phyloP scores from a whole-genome alignment of 2,329 filamentous ascomycete species.

The Exophiala spinifera region DNA sequence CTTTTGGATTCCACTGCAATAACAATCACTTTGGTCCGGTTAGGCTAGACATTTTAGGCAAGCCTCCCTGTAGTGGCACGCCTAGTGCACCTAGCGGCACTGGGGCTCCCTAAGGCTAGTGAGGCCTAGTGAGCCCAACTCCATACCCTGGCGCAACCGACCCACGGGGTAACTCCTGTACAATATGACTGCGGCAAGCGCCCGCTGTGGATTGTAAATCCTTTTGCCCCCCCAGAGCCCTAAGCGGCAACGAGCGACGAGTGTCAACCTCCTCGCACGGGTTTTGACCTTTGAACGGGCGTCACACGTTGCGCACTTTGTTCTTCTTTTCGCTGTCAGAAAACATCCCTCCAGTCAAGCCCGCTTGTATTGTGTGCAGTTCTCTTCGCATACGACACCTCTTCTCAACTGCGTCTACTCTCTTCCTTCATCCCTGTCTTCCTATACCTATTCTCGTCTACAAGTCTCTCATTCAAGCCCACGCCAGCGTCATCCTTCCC shows the following conservation, averaged over 20 bases:
- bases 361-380: background rate
- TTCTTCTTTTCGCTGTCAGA: background rate
- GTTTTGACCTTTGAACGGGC: too few species aligned
- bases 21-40: background rate
- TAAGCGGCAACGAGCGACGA: background rate
- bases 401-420: background rate
- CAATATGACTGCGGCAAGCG: background rate
- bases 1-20: background rate
- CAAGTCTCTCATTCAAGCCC: background rate
- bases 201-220: conserved; percentile 3
- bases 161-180: background rate
- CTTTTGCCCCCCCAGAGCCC: background rate
- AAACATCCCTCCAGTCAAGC: background rate
- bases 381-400: background rate
- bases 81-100: too few species aligned
- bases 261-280: background rate
- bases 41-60: too few species aligned
- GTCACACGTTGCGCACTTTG: background rate
- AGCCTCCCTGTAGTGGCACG: too few species aligned
- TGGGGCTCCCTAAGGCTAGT: background rate
- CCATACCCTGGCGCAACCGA: background rate
- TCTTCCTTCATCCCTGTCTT: background rate
- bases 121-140: too few species aligned
- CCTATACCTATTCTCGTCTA: background rate
- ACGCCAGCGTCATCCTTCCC: background rate